Percentiles rank a stretch among this genome's conserved stretches.
Conservation (phyloP, 305 asterid species). For the Plantago lanceolata region DNA sequence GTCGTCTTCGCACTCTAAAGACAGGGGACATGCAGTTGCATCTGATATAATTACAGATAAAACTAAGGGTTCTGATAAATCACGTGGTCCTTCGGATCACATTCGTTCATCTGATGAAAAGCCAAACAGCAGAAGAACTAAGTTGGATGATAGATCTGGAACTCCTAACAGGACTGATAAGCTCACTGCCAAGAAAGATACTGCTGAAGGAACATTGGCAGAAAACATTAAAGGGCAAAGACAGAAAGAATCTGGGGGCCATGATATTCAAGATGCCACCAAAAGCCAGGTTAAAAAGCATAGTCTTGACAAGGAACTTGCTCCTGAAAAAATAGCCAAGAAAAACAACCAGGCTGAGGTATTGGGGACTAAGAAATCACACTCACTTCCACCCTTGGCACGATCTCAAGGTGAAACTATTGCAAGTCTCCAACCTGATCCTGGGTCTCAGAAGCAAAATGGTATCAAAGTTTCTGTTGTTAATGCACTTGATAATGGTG, state of each 20-base stretch:
- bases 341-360: conserved; percentile 44
- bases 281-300: conserved; percentile 47
- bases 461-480: conserved; percentile 30
- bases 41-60: conserved; percentile 34
- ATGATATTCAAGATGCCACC: conserved; percentile 27
- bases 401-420: conserved; percentile 52
- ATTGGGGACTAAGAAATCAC: conserved; percentile 49
- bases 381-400: conserved; percentile 65
- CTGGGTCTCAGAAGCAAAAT: conserved; percentile 52
- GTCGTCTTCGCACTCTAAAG: conserved; percentile 42
- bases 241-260: conserved; percentile 39
- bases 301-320: conserved; percentile 37
- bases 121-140: conserved; percentile 40
- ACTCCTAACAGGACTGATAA: conserved; percentile 48
- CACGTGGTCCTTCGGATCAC: conserved; percentile 34
- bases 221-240: conserved; percentile 44
- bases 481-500: conserved; percentile 39
- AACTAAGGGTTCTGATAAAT: conserved; percentile 35
- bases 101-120: conserved; percentile 32
- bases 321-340: conserved; percentile 48
- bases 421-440: background rate
- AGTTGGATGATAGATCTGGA: conserved; percentile 39
- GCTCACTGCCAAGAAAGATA: conserved; percentile 46
- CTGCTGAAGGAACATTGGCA: conserved; percentile 41
- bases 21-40: conserved; percentile 33